phyloP scores from a whole-genome alignment of 192 early-diverging fungal species.

The Coemansia sp. region DNA sequence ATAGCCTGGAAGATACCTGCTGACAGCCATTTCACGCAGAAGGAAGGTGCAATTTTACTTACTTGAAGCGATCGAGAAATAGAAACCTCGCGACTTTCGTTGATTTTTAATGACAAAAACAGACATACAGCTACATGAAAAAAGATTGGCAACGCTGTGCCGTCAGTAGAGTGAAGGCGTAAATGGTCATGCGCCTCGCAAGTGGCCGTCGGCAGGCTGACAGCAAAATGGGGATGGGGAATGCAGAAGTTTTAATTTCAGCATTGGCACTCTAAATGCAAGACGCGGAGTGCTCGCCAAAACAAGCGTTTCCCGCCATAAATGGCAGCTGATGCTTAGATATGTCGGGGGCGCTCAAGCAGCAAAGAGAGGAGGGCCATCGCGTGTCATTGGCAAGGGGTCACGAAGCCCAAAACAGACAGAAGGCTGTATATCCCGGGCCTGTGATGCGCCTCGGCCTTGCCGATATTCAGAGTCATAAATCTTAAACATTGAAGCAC shows the following conservation, averaged over 20 bases:
- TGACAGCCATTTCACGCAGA: not conserved
- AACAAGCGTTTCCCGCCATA: not conserved
- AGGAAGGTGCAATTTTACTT: conserved; percentile 10
- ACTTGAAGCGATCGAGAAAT: conserved; percentile 51
- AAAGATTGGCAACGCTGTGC: not conserved
- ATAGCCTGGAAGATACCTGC: conserved; percentile 1
- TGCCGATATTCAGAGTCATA: not conserved
- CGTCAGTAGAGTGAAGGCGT: not conserved
- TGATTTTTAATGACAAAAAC: conserved; percentile 49
- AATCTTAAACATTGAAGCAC: not conserved
- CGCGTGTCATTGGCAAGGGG: not conserved
- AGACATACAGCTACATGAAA: conserved; percentile 43
- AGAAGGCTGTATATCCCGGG: not conserved
- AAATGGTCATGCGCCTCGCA: not conserved
- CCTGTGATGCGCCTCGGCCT: not conserved
- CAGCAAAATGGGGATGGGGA: conserved; percentile 5
- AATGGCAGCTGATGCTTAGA: not conserved
- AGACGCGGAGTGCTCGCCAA: not conserved
- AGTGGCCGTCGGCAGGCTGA: not conserved
- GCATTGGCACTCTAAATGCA: conserved; percentile 1
- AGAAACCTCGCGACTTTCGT: conserved; percentile 47
- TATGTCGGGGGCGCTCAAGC: not conserved
- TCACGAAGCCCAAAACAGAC: not conserved
- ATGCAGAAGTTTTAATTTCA: conserved; percentile 14
- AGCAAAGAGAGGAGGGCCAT: not conserved